Evolutionary conservation across 441 rosid species (phyloP).

Genomic region (Croton setiger): DNA sequence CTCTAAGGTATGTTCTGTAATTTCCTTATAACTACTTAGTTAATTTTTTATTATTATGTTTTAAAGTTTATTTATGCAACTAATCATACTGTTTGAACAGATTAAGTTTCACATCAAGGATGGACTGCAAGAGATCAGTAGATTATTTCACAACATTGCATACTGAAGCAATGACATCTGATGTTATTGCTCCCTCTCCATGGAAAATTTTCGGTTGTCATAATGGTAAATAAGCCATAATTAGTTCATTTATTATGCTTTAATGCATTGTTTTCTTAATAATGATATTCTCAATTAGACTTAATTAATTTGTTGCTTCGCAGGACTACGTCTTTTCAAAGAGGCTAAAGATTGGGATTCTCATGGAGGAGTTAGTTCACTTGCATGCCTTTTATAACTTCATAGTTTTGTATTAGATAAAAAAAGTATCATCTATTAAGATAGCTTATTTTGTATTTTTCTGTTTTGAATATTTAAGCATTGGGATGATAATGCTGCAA

Average conservation of each 20-base stretch:
- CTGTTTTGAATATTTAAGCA: slow-evolving; percentile 37
- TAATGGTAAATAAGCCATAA: slow-evolving; percentile 51
- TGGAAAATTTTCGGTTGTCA: slow-evolving; percentile 98
- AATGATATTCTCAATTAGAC: not conserved
- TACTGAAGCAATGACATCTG: slow-evolving; percentile 55
- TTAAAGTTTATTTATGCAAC: not conserved
- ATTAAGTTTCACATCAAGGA: slow-evolving; percentile 42
- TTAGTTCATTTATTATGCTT: slow-evolving; percentile 1
- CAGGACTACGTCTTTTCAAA: slow-evolving; percentile 91
- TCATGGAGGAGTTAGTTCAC: slow-evolving; percentile 44
- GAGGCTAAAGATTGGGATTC: slow-evolving; percentile 83
- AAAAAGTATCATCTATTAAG: slow-evolving; percentile 8
- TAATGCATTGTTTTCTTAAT: not conserved
- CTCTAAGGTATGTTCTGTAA: slow-evolving; percentile 36
- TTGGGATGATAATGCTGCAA: slow-evolving; percentile 91
- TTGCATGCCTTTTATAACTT: not conserved
- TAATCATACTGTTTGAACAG: slow-evolving; percentile 24
- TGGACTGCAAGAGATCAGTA: slow-evolving; percentile 37
- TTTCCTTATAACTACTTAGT: too few relatives aligned
- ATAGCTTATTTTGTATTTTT: too few relatives aligned
- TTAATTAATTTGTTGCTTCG: slow-evolving; percentile 10
- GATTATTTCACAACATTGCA: slow-evolving; percentile 47
- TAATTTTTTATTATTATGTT: not conserved
- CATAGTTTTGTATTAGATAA: not conserved
- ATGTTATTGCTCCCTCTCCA: slow-evolving; percentile 86